These are phyloP conservation scores for Hirschfeldia incana DNA, from an alignment of 345 rosid genomes.

Conservation along the genomic window DNA sequence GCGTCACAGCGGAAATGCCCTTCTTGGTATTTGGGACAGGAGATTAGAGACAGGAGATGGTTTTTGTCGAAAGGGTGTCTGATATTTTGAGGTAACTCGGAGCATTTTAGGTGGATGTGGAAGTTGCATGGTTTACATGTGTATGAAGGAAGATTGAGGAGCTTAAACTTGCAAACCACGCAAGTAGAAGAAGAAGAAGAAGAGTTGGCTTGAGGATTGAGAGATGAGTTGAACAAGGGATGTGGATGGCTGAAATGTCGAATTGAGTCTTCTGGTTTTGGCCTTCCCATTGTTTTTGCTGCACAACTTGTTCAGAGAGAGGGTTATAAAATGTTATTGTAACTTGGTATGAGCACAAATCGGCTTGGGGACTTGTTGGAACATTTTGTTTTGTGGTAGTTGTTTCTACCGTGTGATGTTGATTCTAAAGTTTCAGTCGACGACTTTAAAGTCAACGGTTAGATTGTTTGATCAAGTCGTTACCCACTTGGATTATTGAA, in stretches of 20 bases:
- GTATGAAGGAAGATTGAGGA: slow-evolving; percentile 38
- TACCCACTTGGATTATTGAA: background rate
- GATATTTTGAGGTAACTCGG: slow-evolving; percentile 44
- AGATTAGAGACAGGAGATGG: slow-evolving; percentile 44
- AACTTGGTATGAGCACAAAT: background rate
- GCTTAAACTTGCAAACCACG: slow-evolving; percentile 42
- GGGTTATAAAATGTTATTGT: slow-evolving; percentile 14
- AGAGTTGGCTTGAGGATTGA: slow-evolving; percentile 30
- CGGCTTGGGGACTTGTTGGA: background rate
- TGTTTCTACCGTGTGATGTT: slow-evolving; percentile 2
- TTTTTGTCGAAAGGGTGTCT: slow-evolving; percentile 46
- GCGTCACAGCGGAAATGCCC: slow-evolving; percentile 45
- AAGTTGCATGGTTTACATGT: slow-evolving; percentile 40
- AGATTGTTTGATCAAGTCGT: slow-evolving; percentile 5
- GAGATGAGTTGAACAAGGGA: slow-evolving; percentile 38
- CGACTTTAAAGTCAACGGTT: slow-evolving; percentile 17
- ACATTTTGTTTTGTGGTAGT: background rate
- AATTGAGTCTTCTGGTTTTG: slow-evolving; percentile 39
- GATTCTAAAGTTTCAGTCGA: slow-evolving; percentile 3
- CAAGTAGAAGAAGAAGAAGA: slow-evolving; percentile 21
- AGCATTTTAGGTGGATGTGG: slow-evolving; percentile 47
- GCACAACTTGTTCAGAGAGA: background rate
- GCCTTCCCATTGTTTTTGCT: slow-evolving; percentile 25
- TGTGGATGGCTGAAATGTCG: slow-evolving; percentile 56
- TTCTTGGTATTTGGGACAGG: slow-evolving; percentile 37